Evolutionary conservation across 2,329 filamentous ascomycete genomes (phyloP), one percentile per base, ranked within the genome.

Genomic region (Fusarium robinianum): DNA sequence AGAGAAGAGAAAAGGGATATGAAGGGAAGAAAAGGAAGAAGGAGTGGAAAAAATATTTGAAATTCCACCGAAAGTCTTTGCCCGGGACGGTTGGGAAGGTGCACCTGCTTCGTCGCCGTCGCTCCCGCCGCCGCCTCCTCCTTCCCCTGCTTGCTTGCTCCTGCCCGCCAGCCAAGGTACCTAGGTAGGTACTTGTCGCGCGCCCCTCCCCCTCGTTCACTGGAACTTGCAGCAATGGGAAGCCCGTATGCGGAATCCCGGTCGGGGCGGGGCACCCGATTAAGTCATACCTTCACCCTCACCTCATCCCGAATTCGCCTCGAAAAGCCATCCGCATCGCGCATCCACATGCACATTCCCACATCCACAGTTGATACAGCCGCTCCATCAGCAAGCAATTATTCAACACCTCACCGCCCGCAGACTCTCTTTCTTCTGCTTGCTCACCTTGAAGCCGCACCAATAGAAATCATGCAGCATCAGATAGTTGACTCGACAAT

Each of bases 161-260:
- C 22, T 33, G 16, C 41, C 31, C 41, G 34, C 45, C 41, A 33
- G 36, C 29, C 41, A 36, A 31, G 29, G 41, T 46, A 32, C 32
- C 41, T 21, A n/a, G n/a, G 22, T 8, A 24, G 34, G 36, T 30
- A 40, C 54, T 38, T 41, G 37, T 41, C 37, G 31, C 41, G 56
- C 49, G 43, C 45, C 53, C 49, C 53, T 60, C 56, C 53, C 53
- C 53, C 50, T 53, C 46, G 41, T 48, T 45, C 46, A 34, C 42
- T 44, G 38, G 29, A 43, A 40, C 47, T 34, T 46, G 32, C 51
- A 35, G 40, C 46, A 36, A 43, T 40, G 30, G 31, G 41, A 45
- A 22, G 26, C n/a, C n/a, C n/a, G n/a, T n/a, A n/a, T 43, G 43
- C 49, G 27, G 41, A 24, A 47, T 41, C 42, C 46, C 46, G 42